Base-by-base conservation (phyloP, 1,284 basidiomycete species). In the Pascua guehoae region DNA sequence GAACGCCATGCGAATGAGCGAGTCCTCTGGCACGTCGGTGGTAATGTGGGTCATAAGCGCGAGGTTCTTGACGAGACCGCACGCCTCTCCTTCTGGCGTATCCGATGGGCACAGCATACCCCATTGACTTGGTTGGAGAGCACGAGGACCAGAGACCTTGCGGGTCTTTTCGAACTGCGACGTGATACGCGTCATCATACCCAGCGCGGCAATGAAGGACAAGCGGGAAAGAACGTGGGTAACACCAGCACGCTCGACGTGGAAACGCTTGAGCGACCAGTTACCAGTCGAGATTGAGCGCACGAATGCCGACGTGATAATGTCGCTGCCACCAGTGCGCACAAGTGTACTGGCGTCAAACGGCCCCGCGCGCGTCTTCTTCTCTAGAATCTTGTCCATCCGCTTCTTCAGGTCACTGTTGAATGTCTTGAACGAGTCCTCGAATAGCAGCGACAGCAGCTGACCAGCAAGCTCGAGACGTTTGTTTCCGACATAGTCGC, bases 31-130 rank as follows among this genome's bases (percentile, higher is more conserved):
- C 16, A 95, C 93, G 75, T 98, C 96, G 24, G 97, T 98, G 12
- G 96, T 99, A 76, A 99, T 99, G 77, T 99, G 97, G 4, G 97
- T 98, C 94, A 98, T 99, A 44, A 98, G 82, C 2, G 96, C 97
- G 57, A 99, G 79, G 77, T 99, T 99, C 81, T 99, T 99, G 49
- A 99, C 97, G 58, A 99, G 80, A 51, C 96, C 96, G 73, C 96
- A 99, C 8, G 96, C 96, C 78, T 99, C 96, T 72, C 96, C 97
- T 86, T 99, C 96, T 0, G 96, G 96, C 4, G 97, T 99, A 78
- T 99, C 96, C 71, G 91, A 94, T 0, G 96, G 91, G 78, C 96
- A 99, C 18, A 99, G 81, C 84, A 99, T 93, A 45, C 96, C 97
- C 97, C 97, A 99, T 78, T 99, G 96, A 81, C 88, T 91, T 11